Evolutionary conservation across 768 basidiomycete species (phyloP), one percentile per base, ranked within the genome.

Genomic region (Mycena indigotica): DNA sequence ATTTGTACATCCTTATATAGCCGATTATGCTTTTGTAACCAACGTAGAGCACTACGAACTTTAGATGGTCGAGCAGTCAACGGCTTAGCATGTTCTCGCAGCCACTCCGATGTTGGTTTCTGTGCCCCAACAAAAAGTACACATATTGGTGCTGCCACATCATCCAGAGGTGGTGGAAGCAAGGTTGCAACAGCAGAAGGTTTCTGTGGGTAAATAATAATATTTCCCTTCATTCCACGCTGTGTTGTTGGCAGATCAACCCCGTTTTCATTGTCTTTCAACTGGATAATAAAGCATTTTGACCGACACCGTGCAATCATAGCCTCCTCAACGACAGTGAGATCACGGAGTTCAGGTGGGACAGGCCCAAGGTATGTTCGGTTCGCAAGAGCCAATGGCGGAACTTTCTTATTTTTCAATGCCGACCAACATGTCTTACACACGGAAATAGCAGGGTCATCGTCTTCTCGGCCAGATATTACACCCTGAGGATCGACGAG

Each of bases 231-330:
- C 15, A 72, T 17, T 2, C 66, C 69, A 1, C 65, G 51, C 46
- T 72, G 65, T 15, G 28, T 17, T 23, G 16, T 46, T 1, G 5
- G 21, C 26, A 21, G 21, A 1, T 10, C 3, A 35, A 35, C 32
- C 10, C 10, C 16, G 17, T 1, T 8, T 21, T 45, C 19, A 21
- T 50, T 46, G 25, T 59, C 58, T 6, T 28, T n/a, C 3, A 59
- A 26, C 48, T 55, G 44, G n/a, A 59, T 41, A 21, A 59, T 55
- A 46, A 52, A 59, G 26, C 46, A 40, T 45, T 64, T 67, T 0
- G 66, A 60, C 15, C 65, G 57, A 40, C 67, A 64, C 12, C 58
- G 65, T 4, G 68, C 63, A 52, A 69, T 67, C 66, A 69, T 66
- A 2, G 60, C 53, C 44, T 69, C 66, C 28, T 69, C 67, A 0